Evolutionary conservation across 2,329 filamentous ascomycete species (phyloP).

Genomic region (Septoria petroselini): DNA sequence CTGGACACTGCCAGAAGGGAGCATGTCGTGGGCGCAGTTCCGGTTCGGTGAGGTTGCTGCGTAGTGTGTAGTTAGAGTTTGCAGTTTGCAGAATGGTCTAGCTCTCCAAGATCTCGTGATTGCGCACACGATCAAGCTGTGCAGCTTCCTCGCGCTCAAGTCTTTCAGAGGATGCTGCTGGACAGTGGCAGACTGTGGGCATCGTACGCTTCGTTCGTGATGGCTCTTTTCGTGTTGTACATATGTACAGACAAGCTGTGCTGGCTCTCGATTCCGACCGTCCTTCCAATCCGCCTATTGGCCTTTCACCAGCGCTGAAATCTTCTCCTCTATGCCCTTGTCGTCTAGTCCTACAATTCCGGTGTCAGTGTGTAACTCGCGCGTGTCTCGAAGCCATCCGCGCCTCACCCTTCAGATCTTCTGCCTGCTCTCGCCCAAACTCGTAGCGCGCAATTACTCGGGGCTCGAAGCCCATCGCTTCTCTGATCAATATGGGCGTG

Average conservation of each 20-base stretch:
- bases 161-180: background rate
- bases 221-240: constrained; percentile 25
- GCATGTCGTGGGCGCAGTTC: constrained; percentile 39
- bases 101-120: background rate
- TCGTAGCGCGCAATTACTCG: constrained; percentile 90
- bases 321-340: constrained; percentile 67
- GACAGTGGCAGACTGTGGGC: constrained; percentile 3
- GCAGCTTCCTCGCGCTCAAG: background rate
- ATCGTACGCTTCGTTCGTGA: constrained; percentile 19
- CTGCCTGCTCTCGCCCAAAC: constrained; percentile 65
- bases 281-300: constrained; percentile 23
- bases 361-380: background rate
- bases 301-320: constrained; percentile 60
- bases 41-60: constrained; percentile 33
- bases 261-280: background rate
- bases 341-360: constrained; percentile 59
- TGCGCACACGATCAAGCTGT: background rate
- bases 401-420: constrained; percentile 57
- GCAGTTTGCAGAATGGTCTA: background rate
- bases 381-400: too few species aligned
- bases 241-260: constrained; percentile 25
- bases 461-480: constrained; percentile 79
- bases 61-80: background rate
- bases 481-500: constrained; percentile 89
- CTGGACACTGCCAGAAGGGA: constrained; percentile 38